phyloP scores from a whole-genome alignment of 2,329 filamentous ascomycete genomes.

The Elsinoe ampelina region DNA sequence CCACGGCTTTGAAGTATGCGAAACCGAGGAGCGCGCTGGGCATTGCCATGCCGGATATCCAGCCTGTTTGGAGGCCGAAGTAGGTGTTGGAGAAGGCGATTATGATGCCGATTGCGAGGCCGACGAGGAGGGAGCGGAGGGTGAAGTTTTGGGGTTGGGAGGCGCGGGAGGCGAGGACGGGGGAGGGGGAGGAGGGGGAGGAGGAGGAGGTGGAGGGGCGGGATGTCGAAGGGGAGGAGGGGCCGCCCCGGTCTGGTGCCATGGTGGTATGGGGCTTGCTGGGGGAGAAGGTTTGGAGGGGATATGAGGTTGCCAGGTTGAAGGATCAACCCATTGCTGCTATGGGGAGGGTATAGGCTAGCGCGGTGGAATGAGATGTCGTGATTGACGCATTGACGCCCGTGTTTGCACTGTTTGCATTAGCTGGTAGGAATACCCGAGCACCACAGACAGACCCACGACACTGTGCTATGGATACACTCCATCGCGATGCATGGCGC shows the following conservation, averaged over 20 bases:
- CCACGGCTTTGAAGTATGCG: slow-evolving; percentile 76
- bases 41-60: slow-evolving; percentile 90
- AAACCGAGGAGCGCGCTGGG: slow-evolving; percentile 90
- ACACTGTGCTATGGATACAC: too few relatives aligned
- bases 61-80: slow-evolving; percentile 88
- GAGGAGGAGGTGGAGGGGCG: slow-evolving; percentile 24
- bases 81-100: slow-evolving; percentile 98
- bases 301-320: background rate
- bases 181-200: slow-evolving; percentile 19
- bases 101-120: slow-evolving; percentile 73
- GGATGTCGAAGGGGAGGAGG: slow-evolving; percentile 1
- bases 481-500: too few relatives aligned
- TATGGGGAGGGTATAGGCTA: background rate
- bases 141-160: slow-evolving; percentile 65
- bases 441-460: too few relatives aligned
- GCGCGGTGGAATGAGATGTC: background rate
- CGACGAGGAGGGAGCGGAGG: slow-evolving; percentile 65
- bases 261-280: slow-evolving; percentile 17
- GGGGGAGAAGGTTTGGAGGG: background rate
- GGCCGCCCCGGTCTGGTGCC: slow-evolving; percentile 28
- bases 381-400: slow-evolving; percentile 3
- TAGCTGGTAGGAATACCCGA: slow-evolving; percentile 1
- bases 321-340: background rate
- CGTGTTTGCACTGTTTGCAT: background rate
- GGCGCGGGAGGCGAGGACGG: slow-evolving; percentile 23